phyloP scores from a whole-genome alignment of 352 stramenopile genomes.

The Sclerospora graminicola region DNA sequence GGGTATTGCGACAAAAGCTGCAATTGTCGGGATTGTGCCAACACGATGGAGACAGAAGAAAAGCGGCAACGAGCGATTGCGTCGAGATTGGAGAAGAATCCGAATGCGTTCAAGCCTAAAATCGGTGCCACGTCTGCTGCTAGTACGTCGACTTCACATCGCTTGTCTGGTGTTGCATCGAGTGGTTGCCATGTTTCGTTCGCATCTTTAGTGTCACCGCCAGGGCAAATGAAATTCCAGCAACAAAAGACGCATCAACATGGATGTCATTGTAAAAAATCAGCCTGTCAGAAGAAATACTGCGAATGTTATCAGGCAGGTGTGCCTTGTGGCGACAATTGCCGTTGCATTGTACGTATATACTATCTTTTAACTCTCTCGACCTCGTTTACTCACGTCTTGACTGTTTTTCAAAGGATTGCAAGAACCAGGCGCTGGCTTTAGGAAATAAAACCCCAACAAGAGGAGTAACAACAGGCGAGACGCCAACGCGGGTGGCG shows the following conservation, averaged over 20 bases:
- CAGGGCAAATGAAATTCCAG: slow-evolving; percentile 4
- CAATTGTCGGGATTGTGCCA: slow-evolving; percentile 89
- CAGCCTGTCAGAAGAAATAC: slow-evolving; percentile 96
- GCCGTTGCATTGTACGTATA: slow-evolving; percentile 80
- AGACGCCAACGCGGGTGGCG: slow-evolving; percentile 15
- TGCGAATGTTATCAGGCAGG: slow-evolving; percentile 94
- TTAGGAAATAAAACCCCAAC: slow-evolving; percentile 25
- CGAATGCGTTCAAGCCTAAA: slow-evolving; percentile 93
- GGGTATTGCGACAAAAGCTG: slow-evolving; percentile 89
- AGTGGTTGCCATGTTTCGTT: slow-evolving; percentile 6
- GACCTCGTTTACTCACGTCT: slow-evolving; percentile 1
- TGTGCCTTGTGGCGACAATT: slow-evolving; percentile 80
- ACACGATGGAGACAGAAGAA: slow-evolving; percentile 65
- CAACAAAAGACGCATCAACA: slow-evolving; percentile 85
- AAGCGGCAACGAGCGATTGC: slow-evolving; percentile 80
- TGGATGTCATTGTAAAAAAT: slow-evolving; percentile 95
- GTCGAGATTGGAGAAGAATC: slow-evolving; percentile 88
- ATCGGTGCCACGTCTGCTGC: slow-evolving; percentile 52
- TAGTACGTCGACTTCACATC: slow-evolving; percentile 5
- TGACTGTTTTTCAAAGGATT: slow-evolving; percentile 32
- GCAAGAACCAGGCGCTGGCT: slow-evolving; percentile 64
- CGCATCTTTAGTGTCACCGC: slow-evolving; percentile 18
- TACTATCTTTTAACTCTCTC: background rate
- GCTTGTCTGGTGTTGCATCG: slow-evolving; percentile 9
- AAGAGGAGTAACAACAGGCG: slow-evolving; percentile 12